Conservation (phyloP, 176 grass and related monocot species). For the Rhipidocladum racemiflorum region DNA sequence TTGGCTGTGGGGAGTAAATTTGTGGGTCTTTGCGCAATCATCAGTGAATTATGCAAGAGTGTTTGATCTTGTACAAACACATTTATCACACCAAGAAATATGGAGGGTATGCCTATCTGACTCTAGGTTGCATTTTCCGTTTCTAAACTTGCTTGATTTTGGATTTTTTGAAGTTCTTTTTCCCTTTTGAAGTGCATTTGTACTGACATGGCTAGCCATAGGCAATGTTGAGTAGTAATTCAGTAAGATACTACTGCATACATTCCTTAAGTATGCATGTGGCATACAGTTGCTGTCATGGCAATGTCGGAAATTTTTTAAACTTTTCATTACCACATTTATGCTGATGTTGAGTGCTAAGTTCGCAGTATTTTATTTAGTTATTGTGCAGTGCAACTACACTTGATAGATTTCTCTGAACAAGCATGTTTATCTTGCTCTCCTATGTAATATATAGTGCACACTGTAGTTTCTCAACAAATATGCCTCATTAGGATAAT, state of each 20-base stretch:
- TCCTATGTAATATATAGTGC: background rate
- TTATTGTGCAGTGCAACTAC: background rate
- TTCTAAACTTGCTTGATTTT: background rate
- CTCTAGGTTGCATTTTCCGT: background rate
- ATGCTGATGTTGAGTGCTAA: background rate
- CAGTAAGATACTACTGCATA: background rate
- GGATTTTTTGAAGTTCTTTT: background rate
- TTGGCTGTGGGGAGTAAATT: conserved; percentile 97
- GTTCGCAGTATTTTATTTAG: background rate
- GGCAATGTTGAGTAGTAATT: background rate
- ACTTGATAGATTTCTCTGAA: background rate
- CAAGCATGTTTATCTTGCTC: conserved; percentile 1
- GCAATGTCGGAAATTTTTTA: background rate
- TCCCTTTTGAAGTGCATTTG: background rate
- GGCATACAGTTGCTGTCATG: background rate
- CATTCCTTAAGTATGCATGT: background rate
- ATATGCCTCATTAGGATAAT: background rate
- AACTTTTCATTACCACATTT: background rate
- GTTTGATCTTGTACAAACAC: conserved; percentile 89
- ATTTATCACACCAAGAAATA: conserved; percentile 87
- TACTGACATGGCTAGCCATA: background rate
- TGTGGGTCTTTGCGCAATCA: conserved; percentile 92
- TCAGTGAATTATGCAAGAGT: conserved; percentile 78
- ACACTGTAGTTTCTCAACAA: background rate
- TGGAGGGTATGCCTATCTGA: conserved; percentile 67